Conservation (phyloP, 2,329 filamentous ascomycete species). For the Tothia fuscella region DNA sequence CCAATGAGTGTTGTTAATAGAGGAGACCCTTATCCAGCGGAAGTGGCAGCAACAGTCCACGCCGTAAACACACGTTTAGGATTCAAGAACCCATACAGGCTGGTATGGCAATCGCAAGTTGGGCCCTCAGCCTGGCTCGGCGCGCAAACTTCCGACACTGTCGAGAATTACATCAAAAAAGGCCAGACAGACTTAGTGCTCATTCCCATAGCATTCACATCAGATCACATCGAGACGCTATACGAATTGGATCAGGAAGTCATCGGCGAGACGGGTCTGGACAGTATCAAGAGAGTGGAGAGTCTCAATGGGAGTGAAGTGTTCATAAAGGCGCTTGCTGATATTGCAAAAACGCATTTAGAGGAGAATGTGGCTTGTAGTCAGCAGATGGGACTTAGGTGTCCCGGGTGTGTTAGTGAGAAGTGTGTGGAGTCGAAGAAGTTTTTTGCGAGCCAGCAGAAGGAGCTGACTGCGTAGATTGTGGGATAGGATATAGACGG, state of each 20-base stretch:
- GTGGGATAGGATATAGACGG: no score
- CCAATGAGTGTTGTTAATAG: conserved; percentile 97
- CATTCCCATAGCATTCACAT: conserved; percentile 94
- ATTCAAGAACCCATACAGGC: conserved; percentile 79
- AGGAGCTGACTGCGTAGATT: no score
- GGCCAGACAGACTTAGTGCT: conserved; percentile 84
- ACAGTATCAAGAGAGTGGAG: conserved; percentile 69
- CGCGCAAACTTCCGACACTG: conserved; percentile 80
- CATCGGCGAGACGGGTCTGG: conserved; percentile 63
- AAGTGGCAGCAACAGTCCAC: conserved; percentile 90
- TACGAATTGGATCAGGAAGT: conserved; percentile 92
- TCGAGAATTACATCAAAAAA: conserved; percentile 78
- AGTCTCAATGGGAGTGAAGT: conserved; percentile 82
- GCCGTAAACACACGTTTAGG: conserved; percentile 89
- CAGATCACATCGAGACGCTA: conserved; percentile 96
- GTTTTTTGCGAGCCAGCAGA: conserved; percentile 41
- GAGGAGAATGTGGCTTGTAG: conserved; percentile 60
- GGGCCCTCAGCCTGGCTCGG: conserved; percentile 92
- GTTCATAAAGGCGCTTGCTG: conserved; percentile 82
- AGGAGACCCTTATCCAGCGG: conserved; percentile 89
- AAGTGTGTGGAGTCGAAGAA: conserved; percentile 67
- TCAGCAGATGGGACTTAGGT: conserved; percentile 77
- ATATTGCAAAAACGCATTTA: conserved; percentile 74
- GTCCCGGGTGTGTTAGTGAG: conserved; percentile 86
- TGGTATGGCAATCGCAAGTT: conserved; percentile 98